phyloP scores from a whole-genome alignment of 2,329 filamentous ascomycete genomes.

The Aspergillus sp. region DNA sequence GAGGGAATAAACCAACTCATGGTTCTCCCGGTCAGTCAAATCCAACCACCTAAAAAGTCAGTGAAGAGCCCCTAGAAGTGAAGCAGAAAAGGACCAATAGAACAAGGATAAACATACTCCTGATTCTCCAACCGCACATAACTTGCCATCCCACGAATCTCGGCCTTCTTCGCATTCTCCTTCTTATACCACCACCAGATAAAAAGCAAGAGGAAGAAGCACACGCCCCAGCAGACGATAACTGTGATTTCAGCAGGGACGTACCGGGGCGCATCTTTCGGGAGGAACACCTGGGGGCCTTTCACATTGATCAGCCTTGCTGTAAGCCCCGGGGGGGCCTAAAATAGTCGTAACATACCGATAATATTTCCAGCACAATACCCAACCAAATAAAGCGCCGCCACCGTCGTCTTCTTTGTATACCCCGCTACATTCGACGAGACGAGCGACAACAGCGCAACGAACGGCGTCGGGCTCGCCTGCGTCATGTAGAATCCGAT shows the following conservation, averaged over 20 bases:
- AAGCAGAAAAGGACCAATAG: not conserved
- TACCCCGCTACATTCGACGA: constrained; percentile 52
- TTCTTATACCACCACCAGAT: constrained; percentile 54
- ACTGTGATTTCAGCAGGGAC: constrained; percentile 57
- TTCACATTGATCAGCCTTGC: constrained; percentile 5
- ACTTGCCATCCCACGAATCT: constrained; percentile 43
- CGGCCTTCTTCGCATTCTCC: constrained; percentile 54
- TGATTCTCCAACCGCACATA: constrained; percentile 59
- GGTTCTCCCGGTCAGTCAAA: constrained; percentile 58
- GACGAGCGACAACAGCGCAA: constrained; percentile 55
- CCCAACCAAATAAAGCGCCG: constrained; percentile 40
- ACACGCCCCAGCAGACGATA: constrained; percentile 50
- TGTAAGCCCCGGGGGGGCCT: not conserved
- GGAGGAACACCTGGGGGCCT: constrained; percentile 51
- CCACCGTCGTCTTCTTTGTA: constrained; percentile 48
- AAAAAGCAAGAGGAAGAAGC: constrained; percentile 49
- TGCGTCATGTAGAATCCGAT: constrained; percentile 60
- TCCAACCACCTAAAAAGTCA: constrained; percentile 43
- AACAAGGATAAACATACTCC: constrained; percentile 41
- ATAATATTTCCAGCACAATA: constrained; percentile 51
- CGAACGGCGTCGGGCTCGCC: constrained; percentile 53
- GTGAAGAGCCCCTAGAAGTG: not conserved
- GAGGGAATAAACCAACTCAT: constrained; percentile 53
- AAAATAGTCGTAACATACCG: constrained; percentile 25
- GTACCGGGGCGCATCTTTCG: constrained; percentile 51